A percentile compares a stretch with the other conserved stretches of the same genome.
Evolutionary conservation across 2,329 filamentous ascomycete species (phyloP).

Genomic region (Aspergillus ruber): DNA sequence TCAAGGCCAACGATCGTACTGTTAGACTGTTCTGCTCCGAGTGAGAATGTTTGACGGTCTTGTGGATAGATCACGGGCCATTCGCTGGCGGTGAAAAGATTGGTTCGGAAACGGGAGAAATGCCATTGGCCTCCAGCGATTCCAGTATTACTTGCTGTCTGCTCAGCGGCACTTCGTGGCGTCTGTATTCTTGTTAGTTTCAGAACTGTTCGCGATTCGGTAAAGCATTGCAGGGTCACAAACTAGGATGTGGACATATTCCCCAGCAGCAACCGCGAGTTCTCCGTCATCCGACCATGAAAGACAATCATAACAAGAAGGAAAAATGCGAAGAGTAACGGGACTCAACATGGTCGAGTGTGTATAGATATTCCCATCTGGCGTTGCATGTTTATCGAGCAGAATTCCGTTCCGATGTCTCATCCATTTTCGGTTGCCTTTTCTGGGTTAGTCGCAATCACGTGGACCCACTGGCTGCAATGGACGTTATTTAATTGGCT

Average conservation of each 20-base stretch:
- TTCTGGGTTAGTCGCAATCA: too few species aligned
- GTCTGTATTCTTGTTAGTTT: constrained; percentile 13
- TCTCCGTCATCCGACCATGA: constrained; percentile 55
- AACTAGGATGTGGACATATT: constrained; percentile 50
- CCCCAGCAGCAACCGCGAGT: constrained; percentile 51
- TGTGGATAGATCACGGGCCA: constrained; percentile 43
- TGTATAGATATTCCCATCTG: background rate
- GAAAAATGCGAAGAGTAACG: constrained; percentile 41
- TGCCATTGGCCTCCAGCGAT: constrained; percentile 29
- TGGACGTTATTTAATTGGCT: too few species aligned
- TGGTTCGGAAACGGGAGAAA: constrained; percentile 40
- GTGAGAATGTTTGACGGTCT: constrained; percentile 44
- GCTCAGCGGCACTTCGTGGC: constrained; percentile 14
- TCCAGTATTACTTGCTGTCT: constrained; percentile 15
- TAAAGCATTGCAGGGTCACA: constrained; percentile 6
- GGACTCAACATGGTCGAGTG: constrained; percentile 22
- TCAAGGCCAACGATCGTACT: constrained; percentile 44
- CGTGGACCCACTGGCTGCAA: too few species aligned
- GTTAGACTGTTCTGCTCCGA: constrained; percentile 54
- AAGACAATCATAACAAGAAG: constrained; percentile 48
- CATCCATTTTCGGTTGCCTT: too few species aligned
- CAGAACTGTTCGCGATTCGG: background rate
- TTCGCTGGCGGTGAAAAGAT: constrained; percentile 48
- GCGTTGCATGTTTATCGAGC: background rate
- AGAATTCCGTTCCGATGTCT: too few species aligned